phyloP scores from a whole-genome alignment of 352 stramenopile species.

The Globisporangium recalcitrans region DNA sequence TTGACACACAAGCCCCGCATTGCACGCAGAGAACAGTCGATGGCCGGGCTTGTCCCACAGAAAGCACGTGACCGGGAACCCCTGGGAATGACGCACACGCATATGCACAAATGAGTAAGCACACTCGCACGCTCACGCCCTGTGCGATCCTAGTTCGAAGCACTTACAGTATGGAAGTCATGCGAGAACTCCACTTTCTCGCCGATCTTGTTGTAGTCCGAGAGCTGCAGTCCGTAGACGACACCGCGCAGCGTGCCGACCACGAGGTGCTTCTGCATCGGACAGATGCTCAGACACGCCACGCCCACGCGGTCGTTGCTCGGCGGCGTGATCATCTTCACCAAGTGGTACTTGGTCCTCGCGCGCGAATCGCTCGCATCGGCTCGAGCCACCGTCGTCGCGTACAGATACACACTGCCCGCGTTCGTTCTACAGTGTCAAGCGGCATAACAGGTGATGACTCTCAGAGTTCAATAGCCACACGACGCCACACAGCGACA shows the following conservation, averaged over 20 bases:
- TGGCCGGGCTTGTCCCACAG: constrained; percentile 67
- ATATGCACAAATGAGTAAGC: too few relatives aligned
- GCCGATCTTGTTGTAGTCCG: constrained; percentile 84
- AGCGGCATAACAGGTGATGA: too few relatives aligned
- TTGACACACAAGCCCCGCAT: constrained; percentile 69
- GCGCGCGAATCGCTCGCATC: constrained; percentile 24
- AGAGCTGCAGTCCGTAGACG: constrained; percentile 76
- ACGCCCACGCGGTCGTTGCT: constrained; percentile 67
- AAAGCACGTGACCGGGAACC: constrained; percentile 77
- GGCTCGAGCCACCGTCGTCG: constrained; percentile 41
- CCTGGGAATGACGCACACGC: constrained; percentile 18
- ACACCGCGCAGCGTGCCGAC: constrained; percentile 74
- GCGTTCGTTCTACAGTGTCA: constrained; percentile 57
- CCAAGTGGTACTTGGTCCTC: constrained; percentile 67
- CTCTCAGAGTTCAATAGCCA: too few relatives aligned
- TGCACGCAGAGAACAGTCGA: constrained; percentile 79
- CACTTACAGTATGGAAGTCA: constrained; percentile 64
- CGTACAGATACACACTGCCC: constrained; percentile 80
- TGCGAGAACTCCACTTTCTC: constrained; percentile 87
- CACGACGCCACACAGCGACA: too few relatives aligned
- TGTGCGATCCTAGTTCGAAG: not conserved
- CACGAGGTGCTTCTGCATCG: constrained; percentile 72
- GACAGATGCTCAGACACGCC: constrained; percentile 76
- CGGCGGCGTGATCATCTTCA: constrained; percentile 83
- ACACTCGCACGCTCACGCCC: not conserved